These are phyloP conservation scores for Labyrinthula sp. DNA, from an alignment of 352 stramenopile species.

Conservation along the genomic window DNA sequence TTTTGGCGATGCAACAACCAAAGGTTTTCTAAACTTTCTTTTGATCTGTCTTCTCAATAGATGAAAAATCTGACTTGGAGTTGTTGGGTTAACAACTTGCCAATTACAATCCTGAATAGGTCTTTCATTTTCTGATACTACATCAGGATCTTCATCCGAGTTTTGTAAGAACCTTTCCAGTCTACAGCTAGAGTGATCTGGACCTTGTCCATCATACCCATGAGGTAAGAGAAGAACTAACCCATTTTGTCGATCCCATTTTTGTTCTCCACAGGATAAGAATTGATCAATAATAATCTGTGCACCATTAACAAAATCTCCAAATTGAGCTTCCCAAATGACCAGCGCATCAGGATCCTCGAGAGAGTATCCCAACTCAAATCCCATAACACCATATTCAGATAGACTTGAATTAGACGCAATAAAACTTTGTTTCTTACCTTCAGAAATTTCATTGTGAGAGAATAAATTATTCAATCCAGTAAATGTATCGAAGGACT, in stretches of 20 bases:
- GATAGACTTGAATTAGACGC: constrained; percentile 76
- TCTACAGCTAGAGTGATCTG: constrained; percentile 77
- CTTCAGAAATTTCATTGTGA: constrained; percentile 46
- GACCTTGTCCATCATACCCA: constrained; percentile 81
- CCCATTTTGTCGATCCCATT: constrained; percentile 76
- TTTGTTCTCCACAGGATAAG: constrained; percentile 77
- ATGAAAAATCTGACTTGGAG: constrained; percentile 71
- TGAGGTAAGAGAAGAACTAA: constrained; percentile 78
- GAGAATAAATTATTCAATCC: constrained; percentile 25
- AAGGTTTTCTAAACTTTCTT: constrained; percentile 85
- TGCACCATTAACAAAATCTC: constrained; percentile 82
- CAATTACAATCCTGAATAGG: constrained; percentile 89
- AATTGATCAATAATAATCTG: constrained; percentile 95
- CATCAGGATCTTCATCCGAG: constrained; percentile 75
- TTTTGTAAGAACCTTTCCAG: constrained; percentile 77
- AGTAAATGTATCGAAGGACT: constrained; percentile 16
- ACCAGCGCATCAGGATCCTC: constrained; percentile 83
- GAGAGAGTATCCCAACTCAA: constrained; percentile 75
- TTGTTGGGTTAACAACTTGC: constrained; percentile 88
- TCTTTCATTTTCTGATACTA: constrained; percentile 62
- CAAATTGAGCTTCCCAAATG: constrained; percentile 92
- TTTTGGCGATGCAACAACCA: constrained; percentile 84
- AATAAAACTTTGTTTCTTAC: constrained; percentile 38
- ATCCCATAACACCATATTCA: constrained; percentile 81
- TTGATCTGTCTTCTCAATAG: constrained; percentile 67